These are phyloP conservation scores for Glonium stellatum DNA, from an alignment of 495 filamentous ascomycete genomes.

Conservation along the genomic window DNA sequence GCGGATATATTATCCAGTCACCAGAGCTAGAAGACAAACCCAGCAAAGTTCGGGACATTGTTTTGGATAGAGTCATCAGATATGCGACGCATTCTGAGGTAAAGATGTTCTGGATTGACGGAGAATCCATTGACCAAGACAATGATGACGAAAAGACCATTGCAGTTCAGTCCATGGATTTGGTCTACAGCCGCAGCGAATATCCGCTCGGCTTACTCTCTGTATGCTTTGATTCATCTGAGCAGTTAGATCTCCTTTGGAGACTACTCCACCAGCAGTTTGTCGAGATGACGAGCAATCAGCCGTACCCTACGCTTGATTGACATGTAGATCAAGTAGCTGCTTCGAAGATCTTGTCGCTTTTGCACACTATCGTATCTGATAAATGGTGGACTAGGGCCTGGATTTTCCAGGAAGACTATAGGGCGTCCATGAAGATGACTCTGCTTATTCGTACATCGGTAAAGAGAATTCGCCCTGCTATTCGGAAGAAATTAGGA, in stretches of 20 bases:
- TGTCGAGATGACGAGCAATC: background rate
- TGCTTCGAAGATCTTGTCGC: background rate
- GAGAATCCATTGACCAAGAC: background rate
- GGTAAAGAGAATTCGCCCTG: background rate
- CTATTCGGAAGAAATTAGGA: background rate
- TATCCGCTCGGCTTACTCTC: background rate
- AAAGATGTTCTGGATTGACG: background rate
- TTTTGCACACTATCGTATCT: background rate
- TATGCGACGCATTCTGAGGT: background rate
- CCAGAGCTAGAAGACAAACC: background rate
- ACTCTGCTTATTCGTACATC: background rate
- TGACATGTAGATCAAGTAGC: background rate
- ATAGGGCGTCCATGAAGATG: background rate
- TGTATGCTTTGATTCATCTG: background rate
- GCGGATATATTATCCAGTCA: background rate
- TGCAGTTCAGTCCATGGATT: background rate
- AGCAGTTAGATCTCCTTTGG: background rate
- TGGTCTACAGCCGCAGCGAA: background rate
- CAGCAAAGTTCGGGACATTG: background rate
- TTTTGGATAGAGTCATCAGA: background rate
- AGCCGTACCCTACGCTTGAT: background rate
- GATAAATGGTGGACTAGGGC: background rate
- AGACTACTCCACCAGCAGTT: background rate
- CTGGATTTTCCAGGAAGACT: background rate
- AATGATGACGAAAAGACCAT: background rate